Evolutionary conservation across 306 rosid species (phyloP).

Genomic region (Cotoneaster glaucophyllus): DNA sequence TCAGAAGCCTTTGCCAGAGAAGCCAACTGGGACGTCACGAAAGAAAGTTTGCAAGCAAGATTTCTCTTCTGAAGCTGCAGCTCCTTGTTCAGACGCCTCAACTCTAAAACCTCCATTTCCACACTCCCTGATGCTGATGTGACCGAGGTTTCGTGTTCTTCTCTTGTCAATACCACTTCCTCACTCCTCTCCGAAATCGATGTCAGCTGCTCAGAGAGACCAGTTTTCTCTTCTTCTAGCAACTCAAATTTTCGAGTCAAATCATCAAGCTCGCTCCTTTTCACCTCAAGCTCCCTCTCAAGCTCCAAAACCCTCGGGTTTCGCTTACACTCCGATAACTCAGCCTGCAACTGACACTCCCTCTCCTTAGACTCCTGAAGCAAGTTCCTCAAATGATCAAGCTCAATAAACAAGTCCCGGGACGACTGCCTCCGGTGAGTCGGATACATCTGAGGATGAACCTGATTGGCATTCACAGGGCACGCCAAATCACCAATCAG

Average conservation of each 20-base stretch:
- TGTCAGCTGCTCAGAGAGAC: slow-evolving; percentile 45
- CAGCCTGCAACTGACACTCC: slow-evolving; percentile 72
- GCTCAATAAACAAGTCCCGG: slow-evolving; percentile 76
- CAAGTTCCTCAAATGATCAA: slow-evolving; percentile 75
- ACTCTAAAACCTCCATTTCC: slow-evolving; percentile 82
- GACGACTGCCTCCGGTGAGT: slow-evolving; percentile 88
- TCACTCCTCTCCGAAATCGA: slow-evolving; percentile 39
- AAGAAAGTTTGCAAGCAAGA: slow-evolving; percentile 65
- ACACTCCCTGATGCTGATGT: slow-evolving; percentile 24
- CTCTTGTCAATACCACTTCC: slow-evolving; percentile 29
- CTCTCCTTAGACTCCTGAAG: slow-evolving; percentile 81
- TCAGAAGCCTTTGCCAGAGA: slow-evolving; percentile 53
- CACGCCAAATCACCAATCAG: slow-evolving; percentile 74
- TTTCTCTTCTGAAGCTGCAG: slow-evolving; percentile 87
- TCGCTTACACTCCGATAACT: slow-evolving; percentile 49
- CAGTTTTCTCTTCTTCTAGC: slow-evolving; percentile 58
- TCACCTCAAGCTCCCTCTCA: slow-evolving; percentile 38
- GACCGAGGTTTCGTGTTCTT: slow-evolving; percentile 13
- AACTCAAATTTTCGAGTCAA: slow-evolving; percentile 38
- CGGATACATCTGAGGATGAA: slow-evolving; percentile 58
- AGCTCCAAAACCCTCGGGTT: slow-evolving; percentile 35
- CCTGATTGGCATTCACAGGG: slow-evolving; percentile 47
- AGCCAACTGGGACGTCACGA: slow-evolving; percentile 58
- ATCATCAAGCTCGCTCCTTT: slow-evolving; percentile 44
- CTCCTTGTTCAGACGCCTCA: slow-evolving; percentile 87